Base-by-base conservation (phyloP, 2,329 filamentous ascomycete species). In the Teratosphaeria viscida region DNA sequence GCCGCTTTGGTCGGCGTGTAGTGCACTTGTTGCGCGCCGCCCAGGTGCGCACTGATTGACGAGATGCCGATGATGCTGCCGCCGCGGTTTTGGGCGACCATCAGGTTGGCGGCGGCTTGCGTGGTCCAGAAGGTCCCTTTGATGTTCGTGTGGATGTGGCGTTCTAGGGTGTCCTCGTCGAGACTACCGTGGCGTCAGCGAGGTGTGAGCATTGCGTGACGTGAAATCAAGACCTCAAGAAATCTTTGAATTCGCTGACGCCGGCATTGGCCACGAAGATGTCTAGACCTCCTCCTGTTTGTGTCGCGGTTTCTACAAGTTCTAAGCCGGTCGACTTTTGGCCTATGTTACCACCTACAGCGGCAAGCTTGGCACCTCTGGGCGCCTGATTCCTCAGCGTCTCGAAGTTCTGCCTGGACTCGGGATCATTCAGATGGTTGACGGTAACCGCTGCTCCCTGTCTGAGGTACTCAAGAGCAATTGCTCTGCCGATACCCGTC, bases 1-100 rank as follows among this genome's bases (percentile, higher is more conserved):
- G 89, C 90, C 0, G 90, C 90, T 74, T 95, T 95, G 14, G 90
- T 95, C 8, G 90, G 89, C 16, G 90, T 95, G 75, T 95, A 95
- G 71, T 95, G 90, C 29, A 84, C 85, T 76, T 95, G 90, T 54
- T 81, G 78, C 0, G 86, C 88, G 52, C 90, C 90, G 47, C 90
- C 90, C 0, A 91, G 87, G 12, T 91, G 81, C 0, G 88, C 88
- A 23, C 81, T 85, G 68, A 91, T 89, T 64, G 84, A 88, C 5
- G 83, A 86, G 47, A 92, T 79, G 57, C 83, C 88, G 64, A 91
- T 92, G 68, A 96, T 94, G 67, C 84, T 87, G 37, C 91, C 91
- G n/a, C 90, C 89, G 26, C 70, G 70, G 0, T 85, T 84, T 1
- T 79, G 76, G 35, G 75, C 75, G 0, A 87, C 85, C 88, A 96